Evolutionary conservation across 1,284 basidiomycete species (phyloP).

Genomic region (Hemileccinum hortonii): DNA sequence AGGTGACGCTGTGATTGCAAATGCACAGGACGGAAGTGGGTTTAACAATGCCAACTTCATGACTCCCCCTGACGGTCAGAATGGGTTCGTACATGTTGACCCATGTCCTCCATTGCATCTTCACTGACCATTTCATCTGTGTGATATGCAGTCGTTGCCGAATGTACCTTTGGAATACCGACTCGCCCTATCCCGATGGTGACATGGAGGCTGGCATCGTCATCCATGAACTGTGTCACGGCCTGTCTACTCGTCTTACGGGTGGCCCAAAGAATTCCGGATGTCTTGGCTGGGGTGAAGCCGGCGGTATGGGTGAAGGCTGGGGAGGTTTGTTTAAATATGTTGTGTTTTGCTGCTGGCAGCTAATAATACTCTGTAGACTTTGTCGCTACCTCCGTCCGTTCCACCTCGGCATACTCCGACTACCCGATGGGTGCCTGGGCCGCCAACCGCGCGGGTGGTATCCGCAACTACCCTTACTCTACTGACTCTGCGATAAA

Average conservation of each 20-base stretch:
- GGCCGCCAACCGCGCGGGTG: slow-evolving; percentile 77
- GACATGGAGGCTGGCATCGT: slow-evolving; percentile 94
- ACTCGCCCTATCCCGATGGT: slow-evolving; percentile 87
- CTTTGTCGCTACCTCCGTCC: slow-evolving; percentile 82
- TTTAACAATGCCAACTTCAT: slow-evolving; percentile 89
- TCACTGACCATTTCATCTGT: slow-evolving; percentile 23
- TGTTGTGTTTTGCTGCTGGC: not conserved
- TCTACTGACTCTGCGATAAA: slow-evolving; percentile 79
- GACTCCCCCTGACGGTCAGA: slow-evolving; percentile 72
- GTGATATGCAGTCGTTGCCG: slow-evolving; percentile 77
- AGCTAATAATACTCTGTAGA: slow-evolving; percentile 41
- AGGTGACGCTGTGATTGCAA: slow-evolving; percentile 88
- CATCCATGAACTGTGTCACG: slow-evolving; percentile 88
- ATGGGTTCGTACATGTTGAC: slow-evolving; percentile 39
- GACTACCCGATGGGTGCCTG: slow-evolving; percentile 92
- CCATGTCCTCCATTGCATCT: not conserved
- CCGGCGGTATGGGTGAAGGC: slow-evolving; percentile 95
- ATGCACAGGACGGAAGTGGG: slow-evolving; percentile 92
- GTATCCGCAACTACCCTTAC: slow-evolving; percentile 90
- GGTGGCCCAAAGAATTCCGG: slow-evolving; percentile 92
- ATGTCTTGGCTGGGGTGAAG: slow-evolving; percentile 93
- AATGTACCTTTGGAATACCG: slow-evolving; percentile 97
- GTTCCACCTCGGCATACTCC: slow-evolving; percentile 69
- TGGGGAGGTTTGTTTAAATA: slow-evolving; percentile 63
- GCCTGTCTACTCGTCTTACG: slow-evolving; percentile 89